A percentile compares a stretch with the other conserved stretches of the same genome.
phyloP scores from a whole-genome alignment of 2,329 filamentous ascomycete species.

The Epichloe scottii region DNA sequence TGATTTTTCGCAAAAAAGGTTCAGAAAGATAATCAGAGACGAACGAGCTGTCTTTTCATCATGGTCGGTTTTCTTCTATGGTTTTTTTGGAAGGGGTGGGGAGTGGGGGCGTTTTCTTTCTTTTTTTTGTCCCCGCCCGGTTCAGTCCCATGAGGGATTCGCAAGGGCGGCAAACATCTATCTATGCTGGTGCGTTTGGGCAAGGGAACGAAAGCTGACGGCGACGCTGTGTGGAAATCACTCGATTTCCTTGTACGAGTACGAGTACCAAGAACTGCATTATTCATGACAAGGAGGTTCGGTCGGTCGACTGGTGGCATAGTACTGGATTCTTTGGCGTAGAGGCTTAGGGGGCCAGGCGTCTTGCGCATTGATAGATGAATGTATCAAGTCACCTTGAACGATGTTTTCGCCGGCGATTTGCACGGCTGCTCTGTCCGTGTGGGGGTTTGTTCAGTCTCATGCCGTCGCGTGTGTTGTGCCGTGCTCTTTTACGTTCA shows the following conservation, averaged over 20 bases:
- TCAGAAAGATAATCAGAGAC: slow-evolving; percentile 4
- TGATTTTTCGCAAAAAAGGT: slow-evolving; percentile 1
- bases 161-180: neutral
- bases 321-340: too few species aligned
- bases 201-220: neutral
- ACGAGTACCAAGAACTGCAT: slow-evolving; percentile 4
- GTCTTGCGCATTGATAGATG: neutral
- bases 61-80: slow-evolving; percentile 1
- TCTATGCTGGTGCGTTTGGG: neutral
- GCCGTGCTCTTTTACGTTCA: too few species aligned
- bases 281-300: neutral
- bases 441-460: too few species aligned
- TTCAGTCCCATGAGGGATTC: neutral
- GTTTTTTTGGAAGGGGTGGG: neutral
- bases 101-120: neutral
- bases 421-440: neutral
- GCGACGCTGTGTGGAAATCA: neutral
- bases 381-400: neutral
- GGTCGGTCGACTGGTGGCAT: too few species aligned
- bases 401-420: neutral
- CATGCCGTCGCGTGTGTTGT: too few species aligned
- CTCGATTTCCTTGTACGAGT: neutral
- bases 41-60: neutral
- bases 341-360: neutral
- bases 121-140: neutral